A percentile compares a stretch with the other conserved stretches of the same genome.
Evolutionary conservation across 1,284 basidiomycete species (phyloP).

Genomic region (Cutaneotrichosporon dermatis): DNA sequence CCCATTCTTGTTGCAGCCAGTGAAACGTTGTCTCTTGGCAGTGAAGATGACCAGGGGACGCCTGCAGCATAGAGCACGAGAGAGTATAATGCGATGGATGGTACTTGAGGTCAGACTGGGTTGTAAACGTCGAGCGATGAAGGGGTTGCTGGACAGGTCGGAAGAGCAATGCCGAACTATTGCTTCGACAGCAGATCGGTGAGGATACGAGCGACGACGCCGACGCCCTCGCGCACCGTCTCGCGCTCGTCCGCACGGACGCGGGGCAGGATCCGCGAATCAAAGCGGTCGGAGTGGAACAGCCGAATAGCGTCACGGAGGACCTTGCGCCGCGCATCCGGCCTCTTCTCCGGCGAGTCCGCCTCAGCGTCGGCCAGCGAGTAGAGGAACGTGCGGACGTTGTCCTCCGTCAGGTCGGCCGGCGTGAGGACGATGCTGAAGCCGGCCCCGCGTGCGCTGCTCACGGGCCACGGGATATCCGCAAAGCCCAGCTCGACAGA

Average conservation of each 20-base stretch:
- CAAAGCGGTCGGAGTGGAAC: constrained; percentile 73
- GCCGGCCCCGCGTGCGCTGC: constrained; percentile 34
- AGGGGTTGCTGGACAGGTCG: too few relatives aligned
- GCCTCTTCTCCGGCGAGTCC: constrained; percentile 27
- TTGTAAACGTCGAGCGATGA: too few relatives aligned
- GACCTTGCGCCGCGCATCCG: constrained; percentile 42
- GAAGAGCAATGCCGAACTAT: neutral
- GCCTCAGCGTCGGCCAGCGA: constrained; percentile 50
- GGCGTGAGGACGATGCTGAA: constrained; percentile 24
- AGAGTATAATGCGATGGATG: too few relatives aligned
- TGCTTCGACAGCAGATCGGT: constrained; percentile 20
- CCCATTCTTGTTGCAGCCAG: too few relatives aligned
- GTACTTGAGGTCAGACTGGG: too few relatives aligned
- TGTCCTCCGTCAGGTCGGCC: constrained; percentile 56
- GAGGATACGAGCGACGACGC: constrained; percentile 38
- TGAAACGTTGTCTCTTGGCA: too few relatives aligned
- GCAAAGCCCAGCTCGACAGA: constrained; percentile 51
- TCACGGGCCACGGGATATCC: constrained; percentile 77
- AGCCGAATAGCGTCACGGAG: constrained; percentile 59
- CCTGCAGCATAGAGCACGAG: too few relatives aligned
- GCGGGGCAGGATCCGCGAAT: constrained; percentile 56
- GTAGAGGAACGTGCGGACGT: constrained; percentile 56
- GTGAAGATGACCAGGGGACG: too few relatives aligned
- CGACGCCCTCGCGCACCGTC: constrained; percentile 62
- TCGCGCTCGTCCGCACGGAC: constrained; percentile 58